Conservation (phyloP, 345 rosid genomes). For the Kandelia obovata region DNA sequence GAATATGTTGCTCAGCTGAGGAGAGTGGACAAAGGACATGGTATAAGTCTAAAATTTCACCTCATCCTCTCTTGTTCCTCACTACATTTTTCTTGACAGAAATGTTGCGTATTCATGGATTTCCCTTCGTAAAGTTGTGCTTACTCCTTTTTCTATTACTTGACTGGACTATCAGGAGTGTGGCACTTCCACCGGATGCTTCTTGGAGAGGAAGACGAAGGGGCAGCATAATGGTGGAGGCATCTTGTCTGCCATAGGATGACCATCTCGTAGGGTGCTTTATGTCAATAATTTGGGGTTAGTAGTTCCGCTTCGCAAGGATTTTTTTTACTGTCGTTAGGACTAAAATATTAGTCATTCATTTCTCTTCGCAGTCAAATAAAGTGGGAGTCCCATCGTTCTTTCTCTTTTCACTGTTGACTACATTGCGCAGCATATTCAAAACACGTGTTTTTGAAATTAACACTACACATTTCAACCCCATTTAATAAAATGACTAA, state of each 20-base stretch:
- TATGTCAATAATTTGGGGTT: constrained; percentile 1
- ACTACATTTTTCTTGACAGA: background rate
- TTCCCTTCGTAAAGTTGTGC: background rate
- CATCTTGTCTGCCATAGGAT: background rate
- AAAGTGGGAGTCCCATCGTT: no score
- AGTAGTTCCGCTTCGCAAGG: constrained; percentile 8
- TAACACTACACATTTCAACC: no score
- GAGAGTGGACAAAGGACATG: constrained; percentile 29
- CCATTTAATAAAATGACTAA: no score
- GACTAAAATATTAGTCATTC: background rate
- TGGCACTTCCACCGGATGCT: constrained; percentile 40
- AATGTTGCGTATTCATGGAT: background rate
- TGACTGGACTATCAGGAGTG: constrained; percentile 23
- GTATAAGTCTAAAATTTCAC: constrained; percentile 8
- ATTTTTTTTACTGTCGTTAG: constrained; percentile 10
- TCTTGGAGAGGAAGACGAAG: constrained; percentile 9
- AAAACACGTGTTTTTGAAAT: no score
- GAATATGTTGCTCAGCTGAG: constrained; percentile 36
- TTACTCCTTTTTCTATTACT: background rate
- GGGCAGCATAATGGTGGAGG: constrained; percentile 31
- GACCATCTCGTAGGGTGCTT: background rate
- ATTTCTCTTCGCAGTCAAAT: no score
- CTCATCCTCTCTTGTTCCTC: background rate
- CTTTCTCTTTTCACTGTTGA: no score
- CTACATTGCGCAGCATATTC: no score